These are phyloP conservation scores for Candida hispaniensis DNA, from an alignment of 805 yeast species.

Conservation along the genomic window DNA sequence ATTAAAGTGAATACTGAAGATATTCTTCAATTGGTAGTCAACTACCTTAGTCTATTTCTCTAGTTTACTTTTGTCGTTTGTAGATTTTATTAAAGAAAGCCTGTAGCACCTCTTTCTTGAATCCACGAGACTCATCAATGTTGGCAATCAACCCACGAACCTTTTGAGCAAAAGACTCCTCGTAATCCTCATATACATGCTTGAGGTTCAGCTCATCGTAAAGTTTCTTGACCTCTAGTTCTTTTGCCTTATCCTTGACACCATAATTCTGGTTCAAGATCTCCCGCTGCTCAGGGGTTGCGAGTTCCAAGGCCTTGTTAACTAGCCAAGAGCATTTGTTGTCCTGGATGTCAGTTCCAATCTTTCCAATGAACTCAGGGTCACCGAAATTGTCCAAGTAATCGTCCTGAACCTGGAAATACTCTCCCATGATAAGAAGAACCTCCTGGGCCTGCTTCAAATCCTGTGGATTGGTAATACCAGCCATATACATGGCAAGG, in stretches of 20 bases:
- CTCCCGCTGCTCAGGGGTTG: slow-evolving; percentile 68
- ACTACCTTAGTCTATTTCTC: not conserved
- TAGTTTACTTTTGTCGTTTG: slow-evolving; percentile 70
- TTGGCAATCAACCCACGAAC: slow-evolving; percentile 54
- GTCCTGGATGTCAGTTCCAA: slow-evolving; percentile 97
- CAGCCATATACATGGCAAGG: slow-evolving; percentile 88
- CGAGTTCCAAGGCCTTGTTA: slow-evolving; percentile 79
- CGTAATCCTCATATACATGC: slow-evolving; percentile 64
- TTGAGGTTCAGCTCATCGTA: slow-evolving; percentile 67
- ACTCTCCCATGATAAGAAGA: slow-evolving; percentile 90
- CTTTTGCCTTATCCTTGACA: slow-evolving; percentile 57
- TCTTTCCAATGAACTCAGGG: slow-evolving; percentile 94
- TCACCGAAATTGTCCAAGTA: slow-evolving; percentile 94
- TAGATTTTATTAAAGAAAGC: slow-evolving; percentile 83
- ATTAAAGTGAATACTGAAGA: too few species aligned
- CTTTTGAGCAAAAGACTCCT: slow-evolving; percentile 60
- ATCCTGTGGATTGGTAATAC: slow-evolving; percentile 57
- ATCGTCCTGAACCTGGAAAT: slow-evolving; percentile 98
- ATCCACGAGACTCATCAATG: slow-evolving; percentile 86
- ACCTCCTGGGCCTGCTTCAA: slow-evolving; percentile 80
- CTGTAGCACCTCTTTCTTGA: slow-evolving; percentile 75
- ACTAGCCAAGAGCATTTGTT: slow-evolving; percentile 98
- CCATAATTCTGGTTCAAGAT: slow-evolving; percentile 86
- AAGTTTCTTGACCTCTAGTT: slow-evolving; percentile 58
- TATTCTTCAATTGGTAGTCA: not conserved